A percentile compares a stretch with the other conserved stretches of the same genome.
phyloP scores from a whole-genome alignment of 2,329 filamentous ascomycete genomes.

The Alternaria sp. region DNA sequence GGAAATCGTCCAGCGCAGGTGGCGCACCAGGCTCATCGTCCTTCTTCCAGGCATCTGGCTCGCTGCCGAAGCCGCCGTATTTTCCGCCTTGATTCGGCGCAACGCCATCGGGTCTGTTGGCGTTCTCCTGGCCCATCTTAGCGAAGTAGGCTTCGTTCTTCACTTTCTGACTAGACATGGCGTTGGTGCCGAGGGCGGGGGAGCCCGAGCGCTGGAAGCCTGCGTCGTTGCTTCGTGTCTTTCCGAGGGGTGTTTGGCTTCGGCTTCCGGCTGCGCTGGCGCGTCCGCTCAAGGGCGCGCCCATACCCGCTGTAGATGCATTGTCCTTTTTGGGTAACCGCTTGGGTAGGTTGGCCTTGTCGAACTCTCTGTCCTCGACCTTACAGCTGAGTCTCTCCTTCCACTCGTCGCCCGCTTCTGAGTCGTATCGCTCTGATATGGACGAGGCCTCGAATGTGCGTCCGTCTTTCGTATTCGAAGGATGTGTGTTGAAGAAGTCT shows the following conservation, averaged over 20 bases:
- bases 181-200: slow-evolving; percentile 47
- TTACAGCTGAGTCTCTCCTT: slow-evolving; percentile 88
- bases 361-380: slow-evolving; percentile 86
- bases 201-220: slow-evolving; percentile 43
- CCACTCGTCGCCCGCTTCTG: slow-evolving; percentile 91
- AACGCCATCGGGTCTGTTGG: slow-evolving; percentile 72
- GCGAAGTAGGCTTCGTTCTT: slow-evolving; percentile 91
- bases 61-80: slow-evolving; percentile 88
- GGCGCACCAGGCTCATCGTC: slow-evolving; percentile 54
- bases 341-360: slow-evolving; percentile 69
- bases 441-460: slow-evolving; percentile 81
- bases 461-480: slow-evolving; percentile 53
- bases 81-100: slow-evolving; percentile 92
- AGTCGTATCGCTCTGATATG: slow-evolving; percentile 88
- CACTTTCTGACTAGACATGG: slow-evolving; percentile 57
- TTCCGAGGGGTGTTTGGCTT: slow-evolving; percentile 48
- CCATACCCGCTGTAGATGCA: slow-evolving; percentile 26
- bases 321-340: slow-evolving; percentile 44
- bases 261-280: slow-evolving; percentile 46
- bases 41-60: slow-evolving; percentile 61
- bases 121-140: slow-evolving; percentile 81
- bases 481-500: slow-evolving; percentile 75
- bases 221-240: slow-evolving; percentile 42
- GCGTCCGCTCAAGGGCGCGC: slow-evolving; percentile 40
- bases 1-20: slow-evolving; percentile 83